These are phyloP conservation scores for Nicotiana paniculata DNA, from an alignment of 257 asterid genomes.

Conservation along the genomic window DNA sequence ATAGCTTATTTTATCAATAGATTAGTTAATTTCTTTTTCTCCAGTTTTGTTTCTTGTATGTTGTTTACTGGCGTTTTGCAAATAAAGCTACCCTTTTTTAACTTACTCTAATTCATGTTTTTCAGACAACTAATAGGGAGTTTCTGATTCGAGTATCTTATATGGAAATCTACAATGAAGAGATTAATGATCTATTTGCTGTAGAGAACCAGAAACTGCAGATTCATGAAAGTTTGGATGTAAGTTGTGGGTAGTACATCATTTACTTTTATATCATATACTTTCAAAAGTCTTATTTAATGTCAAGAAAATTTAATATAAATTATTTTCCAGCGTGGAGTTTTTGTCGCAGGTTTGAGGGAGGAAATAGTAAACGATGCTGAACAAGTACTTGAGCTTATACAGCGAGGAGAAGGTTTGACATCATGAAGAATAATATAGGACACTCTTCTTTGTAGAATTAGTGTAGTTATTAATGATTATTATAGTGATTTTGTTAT, in stretches of 20 bases:
- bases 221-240: slow-evolving; percentile 98
- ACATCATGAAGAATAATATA: slow-evolving; percentile 8
- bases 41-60: background rate
- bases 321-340: slow-evolving; percentile 71
- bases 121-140: slow-evolving; percentile 71
- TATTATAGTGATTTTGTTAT: background rate
- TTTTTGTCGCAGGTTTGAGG: slow-evolving; percentile 92
- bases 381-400: slow-evolving; percentile 81
- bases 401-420: slow-evolving; percentile 93
- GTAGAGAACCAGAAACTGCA: slow-evolving; percentile 87
- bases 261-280: background rate
- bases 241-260: slow-evolving; percentile 21
- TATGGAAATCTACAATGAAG: slow-evolving; percentile 98
- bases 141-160: slow-evolving; percentile 90
- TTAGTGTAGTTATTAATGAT: background rate
- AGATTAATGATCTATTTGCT: slow-evolving; percentile 83
- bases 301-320: slow-evolving; percentile 5
- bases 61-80: background rate
- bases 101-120: slow-evolving; percentile 10
- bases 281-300: background rate
- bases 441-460: background rate
- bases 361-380: slow-evolving; percentile 88
- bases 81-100: background rate
- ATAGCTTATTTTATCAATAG: background rate
- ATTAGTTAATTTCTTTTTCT: background rate